Conservation (phyloP, 257 asterid species). For the Jacaranda mimosifolia region DNA sequence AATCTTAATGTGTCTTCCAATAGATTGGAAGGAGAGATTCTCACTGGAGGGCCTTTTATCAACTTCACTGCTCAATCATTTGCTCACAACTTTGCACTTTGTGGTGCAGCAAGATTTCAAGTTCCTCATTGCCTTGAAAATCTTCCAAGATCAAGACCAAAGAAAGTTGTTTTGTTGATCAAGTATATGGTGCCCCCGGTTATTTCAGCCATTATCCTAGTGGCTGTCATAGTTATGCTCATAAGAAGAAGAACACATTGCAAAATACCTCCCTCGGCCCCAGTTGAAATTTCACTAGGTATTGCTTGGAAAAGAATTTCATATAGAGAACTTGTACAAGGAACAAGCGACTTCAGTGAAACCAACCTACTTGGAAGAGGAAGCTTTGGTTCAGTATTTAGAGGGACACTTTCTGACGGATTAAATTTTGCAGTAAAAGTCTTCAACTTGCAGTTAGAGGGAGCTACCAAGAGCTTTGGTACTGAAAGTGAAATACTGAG, state of each 20-base stretch:
- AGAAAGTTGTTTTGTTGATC: too few relatives aligned
- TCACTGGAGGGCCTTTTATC: too few relatives aligned
- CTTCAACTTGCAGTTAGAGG: slow-evolving; percentile 37
- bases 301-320: slow-evolving; percentile 40
- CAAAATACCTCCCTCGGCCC: neutral
- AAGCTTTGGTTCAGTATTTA: slow-evolving; percentile 41
- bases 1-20: too few relatives aligned
- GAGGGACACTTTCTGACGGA: slow-evolving; percentile 42
- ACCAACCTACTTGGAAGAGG: slow-evolving; percentile 40
- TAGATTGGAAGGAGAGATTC: too few relatives aligned
- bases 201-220: too few relatives aligned
- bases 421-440: slow-evolving; percentile 45
- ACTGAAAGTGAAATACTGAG: slow-evolving; percentile 40
- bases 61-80: too few relatives aligned
- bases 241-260: slow-evolving; percentile 17
- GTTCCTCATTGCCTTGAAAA: too few relatives aligned
- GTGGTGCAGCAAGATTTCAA: too few relatives aligned
- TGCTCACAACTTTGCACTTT: too few relatives aligned
- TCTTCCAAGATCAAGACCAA: too few relatives aligned
- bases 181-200: too few relatives aligned
- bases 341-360: slow-evolving; percentile 30
- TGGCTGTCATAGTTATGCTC: neutral
- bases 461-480: slow-evolving; percentile 40
- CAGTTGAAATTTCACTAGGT: slow-evolving; percentile 1
- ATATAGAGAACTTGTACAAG: slow-evolving; percentile 39